phyloP scores from a whole-genome alignment of 2,329 filamentous ascomycete genomes.

The Fusarium nelsonii region DNA sequence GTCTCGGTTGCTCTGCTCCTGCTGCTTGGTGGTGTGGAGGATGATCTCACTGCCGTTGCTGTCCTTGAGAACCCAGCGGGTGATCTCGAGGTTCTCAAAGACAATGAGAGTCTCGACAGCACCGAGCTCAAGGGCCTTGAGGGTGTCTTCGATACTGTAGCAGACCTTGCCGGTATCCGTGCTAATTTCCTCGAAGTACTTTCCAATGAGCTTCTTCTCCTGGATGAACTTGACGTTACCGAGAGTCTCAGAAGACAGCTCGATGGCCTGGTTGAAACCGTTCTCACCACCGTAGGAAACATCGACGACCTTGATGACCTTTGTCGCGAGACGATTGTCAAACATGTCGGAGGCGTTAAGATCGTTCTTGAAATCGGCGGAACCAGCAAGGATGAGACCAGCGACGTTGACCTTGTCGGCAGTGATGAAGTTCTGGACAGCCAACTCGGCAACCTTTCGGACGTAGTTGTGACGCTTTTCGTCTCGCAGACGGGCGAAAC shows the following conservation, averaged over 20 bases:
- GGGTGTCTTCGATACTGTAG: constrained; percentile 97
- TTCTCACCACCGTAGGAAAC: constrained; percentile 99
- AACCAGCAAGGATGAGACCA: constrained; percentile 94
- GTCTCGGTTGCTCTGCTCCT: constrained; percentile 78
- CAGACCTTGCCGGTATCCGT: constrained; percentile 97
- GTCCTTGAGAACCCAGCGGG: constrained; percentile 88
- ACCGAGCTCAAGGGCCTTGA: constrained; percentile 96
- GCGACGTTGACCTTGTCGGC: constrained; percentile 98
- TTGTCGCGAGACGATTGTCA: constrained; percentile 87
- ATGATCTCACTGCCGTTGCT: constrained; percentile 78
- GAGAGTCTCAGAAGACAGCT: constrained; percentile 92
- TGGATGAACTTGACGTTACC: constrained; percentile 99
- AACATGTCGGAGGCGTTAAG: constrained; percentile 98
- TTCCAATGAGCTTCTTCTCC: constrained; percentile 99
- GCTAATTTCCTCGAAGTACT: constrained; percentile 99
- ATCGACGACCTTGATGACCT: constrained; percentile 99
- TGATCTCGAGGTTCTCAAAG: constrained; percentile 96
- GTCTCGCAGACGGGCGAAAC: constrained; percentile 99
- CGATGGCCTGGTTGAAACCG: constrained; percentile 99
- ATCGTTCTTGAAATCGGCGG: constrained; percentile 99
- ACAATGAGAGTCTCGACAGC: constrained; percentile 95
- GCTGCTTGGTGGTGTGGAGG: constrained; percentile 86
- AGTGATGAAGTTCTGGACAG: constrained; percentile 99
- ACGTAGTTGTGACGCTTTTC: constrained; percentile 99
- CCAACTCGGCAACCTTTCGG: constrained; percentile 96